phyloP scores from a whole-genome alignment of 2,329 filamentous ascomycete species.

The Colletotrichum viniferum region DNA sequence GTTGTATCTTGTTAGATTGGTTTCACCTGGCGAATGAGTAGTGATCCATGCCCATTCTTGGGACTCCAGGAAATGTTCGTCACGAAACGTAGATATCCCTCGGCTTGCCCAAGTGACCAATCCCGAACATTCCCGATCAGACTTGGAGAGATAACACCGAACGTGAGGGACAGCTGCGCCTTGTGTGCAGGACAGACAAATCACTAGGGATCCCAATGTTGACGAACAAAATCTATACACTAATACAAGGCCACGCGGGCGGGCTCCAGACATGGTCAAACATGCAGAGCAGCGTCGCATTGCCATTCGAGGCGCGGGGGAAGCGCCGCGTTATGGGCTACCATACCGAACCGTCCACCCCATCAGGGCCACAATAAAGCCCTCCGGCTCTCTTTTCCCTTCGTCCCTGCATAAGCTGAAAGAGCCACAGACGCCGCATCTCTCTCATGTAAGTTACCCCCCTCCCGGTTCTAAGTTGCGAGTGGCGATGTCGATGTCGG shows the following conservation, averaged over 20 bases:
- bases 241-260: conserved; percentile 32
- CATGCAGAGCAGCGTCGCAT: conserved; percentile 25
- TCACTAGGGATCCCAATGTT: background rate
- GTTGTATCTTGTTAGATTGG: background rate
- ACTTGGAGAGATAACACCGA: background rate
- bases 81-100: background rate
- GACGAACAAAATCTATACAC: conserved; percentile 38
- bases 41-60: background rate
- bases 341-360: conserved; percentile 6
- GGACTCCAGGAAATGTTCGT: background rate
- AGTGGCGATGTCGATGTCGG: conserved; percentile 19
- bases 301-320: conserved; percentile 12
- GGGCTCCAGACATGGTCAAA: background rate
- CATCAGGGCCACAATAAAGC: background rate
- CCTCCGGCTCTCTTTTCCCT: background rate
- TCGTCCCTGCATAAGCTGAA: background rate
- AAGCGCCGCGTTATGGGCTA: conserved; percentile 4
- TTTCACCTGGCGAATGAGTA: background rate
- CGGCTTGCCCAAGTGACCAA: background rate
- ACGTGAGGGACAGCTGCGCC: background rate
- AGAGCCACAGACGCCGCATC: conserved; percentile 7
- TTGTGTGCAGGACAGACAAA: background rate
- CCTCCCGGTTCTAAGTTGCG: conserved; percentile 9
- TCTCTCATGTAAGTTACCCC: background rate
- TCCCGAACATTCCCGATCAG: background rate